A percentile compares a stretch with the other conserved stretches of the same genome.
These are phyloP conservation scores for Saksenaea vasiformis DNA, from an alignment of 371 early-diverging fungal genomes.

Conservation along the genomic window DNA sequence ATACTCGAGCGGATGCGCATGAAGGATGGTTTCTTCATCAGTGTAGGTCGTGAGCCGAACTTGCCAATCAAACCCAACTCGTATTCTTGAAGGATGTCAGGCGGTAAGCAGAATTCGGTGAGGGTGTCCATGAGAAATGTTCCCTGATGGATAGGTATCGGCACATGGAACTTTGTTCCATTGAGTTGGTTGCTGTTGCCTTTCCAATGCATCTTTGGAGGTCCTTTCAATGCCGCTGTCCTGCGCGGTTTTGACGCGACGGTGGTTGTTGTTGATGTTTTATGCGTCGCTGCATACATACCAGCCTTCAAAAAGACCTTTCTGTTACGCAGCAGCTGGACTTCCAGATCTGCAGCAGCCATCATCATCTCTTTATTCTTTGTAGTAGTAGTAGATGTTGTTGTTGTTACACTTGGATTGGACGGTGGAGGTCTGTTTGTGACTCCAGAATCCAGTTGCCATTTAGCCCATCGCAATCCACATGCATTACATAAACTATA, in stretches of 20 bases:
- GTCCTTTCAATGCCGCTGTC: slow-evolving; percentile 5
- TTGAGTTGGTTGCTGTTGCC: background rate
- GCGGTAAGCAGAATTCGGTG: slow-evolving; percentile 51
- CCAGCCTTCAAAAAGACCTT: slow-evolving; percentile 28
- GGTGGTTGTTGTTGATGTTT: background rate
- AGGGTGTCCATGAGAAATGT: slow-evolving; percentile 34
- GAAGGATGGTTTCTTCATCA: slow-evolving; percentile 24
- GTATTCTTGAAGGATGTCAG: slow-evolving; percentile 52
- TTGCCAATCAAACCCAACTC: slow-evolving; percentile 30
- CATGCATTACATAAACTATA: slow-evolving; percentile 49
- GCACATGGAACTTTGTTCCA: slow-evolving; percentile 27
- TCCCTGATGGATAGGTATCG: slow-evolving; percentile 61
- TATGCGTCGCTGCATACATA: slow-evolving; percentile 20
- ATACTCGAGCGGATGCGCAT: slow-evolving; percentile 40
- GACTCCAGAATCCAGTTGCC: background rate
- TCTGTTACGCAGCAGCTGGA: slow-evolving; percentile 5
- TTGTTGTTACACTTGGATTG: background rate
- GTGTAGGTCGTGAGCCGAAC: slow-evolving; percentile 14
- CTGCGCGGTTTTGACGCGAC: background rate
- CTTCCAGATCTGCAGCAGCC: background rate
- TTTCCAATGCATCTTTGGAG: slow-evolving; percentile 4
- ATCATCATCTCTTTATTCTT: background rate
- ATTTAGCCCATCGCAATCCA: slow-evolving; percentile 34
- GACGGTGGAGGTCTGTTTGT: background rate
- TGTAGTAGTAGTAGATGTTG: background rate